These are phyloP conservation scores for Pestalotiopsis sp. DNA, from an alignment of 2,329 filamentous ascomycete species.

Conservation along the genomic window DNA sequence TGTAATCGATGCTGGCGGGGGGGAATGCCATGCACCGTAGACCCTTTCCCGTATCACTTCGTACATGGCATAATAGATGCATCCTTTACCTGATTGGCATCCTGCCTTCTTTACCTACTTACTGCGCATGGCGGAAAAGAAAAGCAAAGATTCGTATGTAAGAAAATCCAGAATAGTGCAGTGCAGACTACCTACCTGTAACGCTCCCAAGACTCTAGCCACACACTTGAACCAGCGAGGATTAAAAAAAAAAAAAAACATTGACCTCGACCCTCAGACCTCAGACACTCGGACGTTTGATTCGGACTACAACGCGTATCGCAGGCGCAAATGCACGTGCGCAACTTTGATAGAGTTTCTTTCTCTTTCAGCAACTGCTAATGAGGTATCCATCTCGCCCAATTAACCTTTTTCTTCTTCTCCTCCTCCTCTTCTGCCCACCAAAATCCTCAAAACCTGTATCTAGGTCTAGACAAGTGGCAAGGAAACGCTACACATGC, in stretches of 20 bases:
- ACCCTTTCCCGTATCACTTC: too few species aligned
- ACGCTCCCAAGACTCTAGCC: neutral
- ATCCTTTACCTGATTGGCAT: too few species aligned
- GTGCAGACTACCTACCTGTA: neutral
- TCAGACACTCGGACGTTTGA: constrained; percentile 4
- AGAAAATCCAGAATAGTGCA: neutral
- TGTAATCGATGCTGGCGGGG: too few species aligned
- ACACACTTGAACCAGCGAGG: neutral
- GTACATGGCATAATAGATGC: too few species aligned
- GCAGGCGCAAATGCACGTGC: neutral
- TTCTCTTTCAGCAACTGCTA: neutral
- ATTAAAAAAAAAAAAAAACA: neutral
- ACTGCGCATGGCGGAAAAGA: neutral
- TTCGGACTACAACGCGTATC: neutral
- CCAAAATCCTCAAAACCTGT: too few species aligned
- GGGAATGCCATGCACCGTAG: too few species aligned
- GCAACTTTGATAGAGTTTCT: neutral
- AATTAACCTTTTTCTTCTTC: neutral
- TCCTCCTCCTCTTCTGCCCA: too few species aligned
- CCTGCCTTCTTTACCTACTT: neutral
- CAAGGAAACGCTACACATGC: too few species aligned
- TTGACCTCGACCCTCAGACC: neutral
- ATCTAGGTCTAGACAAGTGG: too few species aligned
- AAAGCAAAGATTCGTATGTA: neutral
- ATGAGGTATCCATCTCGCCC: neutral